These are phyloP conservation scores for Penicillium griseofulvum DNA, from an alignment of 2,329 filamentous ascomycete genomes.

Conservation along the genomic window DNA sequence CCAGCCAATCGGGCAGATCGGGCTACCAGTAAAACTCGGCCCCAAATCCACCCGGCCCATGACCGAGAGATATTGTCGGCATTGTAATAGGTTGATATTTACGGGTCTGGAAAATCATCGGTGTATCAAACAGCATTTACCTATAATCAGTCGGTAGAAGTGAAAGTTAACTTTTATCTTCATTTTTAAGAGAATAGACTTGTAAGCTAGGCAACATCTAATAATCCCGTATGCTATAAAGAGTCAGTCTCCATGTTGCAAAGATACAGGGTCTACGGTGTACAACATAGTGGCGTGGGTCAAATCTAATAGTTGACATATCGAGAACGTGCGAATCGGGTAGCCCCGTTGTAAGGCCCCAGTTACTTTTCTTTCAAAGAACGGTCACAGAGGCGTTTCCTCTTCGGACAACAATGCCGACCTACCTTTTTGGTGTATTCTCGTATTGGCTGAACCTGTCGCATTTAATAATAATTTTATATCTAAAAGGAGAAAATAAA, in stretches of 20 bases:
- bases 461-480: background rate
- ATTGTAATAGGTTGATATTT: slow-evolving; percentile 1
- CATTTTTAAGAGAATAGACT: too few relatives aligned
- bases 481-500: background rate
- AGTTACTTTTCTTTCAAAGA: background rate
- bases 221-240: background rate
- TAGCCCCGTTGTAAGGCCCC: slow-evolving; percentile 2
- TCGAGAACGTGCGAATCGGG: background rate
- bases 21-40: background rate
- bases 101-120: background rate
- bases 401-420: background rate
- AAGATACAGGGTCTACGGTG: background rate
- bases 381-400: background rate
- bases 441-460: slow-evolving; percentile 3
- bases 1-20: background rate
- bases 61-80: background rate
- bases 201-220: background rate
- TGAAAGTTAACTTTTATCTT: too few relatives aligned
- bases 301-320: background rate
- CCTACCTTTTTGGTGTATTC: background rate
- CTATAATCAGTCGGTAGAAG: background rate
- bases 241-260: background rate
- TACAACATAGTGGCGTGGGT: background rate
- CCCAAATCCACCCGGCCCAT: background rate
- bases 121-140: background rate